A percentile compares a stretch with the other conserved stretches of the same genome.
Evolutionary conservation across 2,329 filamentous ascomycete genomes (phyloP).

Genomic region (Cylindrodendrum hubeiense): DNA sequence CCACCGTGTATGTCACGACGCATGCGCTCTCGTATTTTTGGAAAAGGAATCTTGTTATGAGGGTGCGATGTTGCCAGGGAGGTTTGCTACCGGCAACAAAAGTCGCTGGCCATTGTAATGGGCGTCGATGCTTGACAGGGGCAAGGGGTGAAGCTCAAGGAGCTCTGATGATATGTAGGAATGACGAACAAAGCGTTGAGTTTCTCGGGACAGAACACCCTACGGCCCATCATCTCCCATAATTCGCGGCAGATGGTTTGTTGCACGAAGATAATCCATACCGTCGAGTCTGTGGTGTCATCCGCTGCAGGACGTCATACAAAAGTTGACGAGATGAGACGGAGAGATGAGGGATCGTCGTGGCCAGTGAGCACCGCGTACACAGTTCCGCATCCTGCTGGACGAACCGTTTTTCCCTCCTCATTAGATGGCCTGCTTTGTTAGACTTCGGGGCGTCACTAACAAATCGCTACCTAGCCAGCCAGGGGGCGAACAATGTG

Average conservation of each 20-base stretch:
- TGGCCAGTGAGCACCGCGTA: not conserved
- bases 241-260: not conserved
- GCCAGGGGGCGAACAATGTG: not conserved
- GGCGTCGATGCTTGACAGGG: not conserved
- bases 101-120: not conserved
- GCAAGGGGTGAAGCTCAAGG: not conserved
- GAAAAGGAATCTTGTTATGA: no score
- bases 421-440: not conserved
- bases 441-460: not conserved
- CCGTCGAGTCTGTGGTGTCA: conserved; percentile 2
- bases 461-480: not conserved
- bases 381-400: not conserved
- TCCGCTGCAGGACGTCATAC: not conserved
- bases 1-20: conserved; percentile 32
- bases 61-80: conserved; percentile 9
- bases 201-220: not conserved
- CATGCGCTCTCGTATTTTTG: conserved; percentile 14
- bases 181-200: not conserved
- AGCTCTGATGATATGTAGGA: not conserved
- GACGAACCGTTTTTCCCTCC: not conserved
- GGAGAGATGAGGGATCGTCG: not conserved
- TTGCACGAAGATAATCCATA: not conserved
- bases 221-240: not conserved
- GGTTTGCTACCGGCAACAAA: not conserved
- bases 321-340: conserved; percentile 1